A percentile compares a stretch with the other conserved stretches of the same genome.
phyloP scores from a whole-genome alignment of 2,329 filamentous ascomycete genomes.

The Orbilia quercus region DNA sequence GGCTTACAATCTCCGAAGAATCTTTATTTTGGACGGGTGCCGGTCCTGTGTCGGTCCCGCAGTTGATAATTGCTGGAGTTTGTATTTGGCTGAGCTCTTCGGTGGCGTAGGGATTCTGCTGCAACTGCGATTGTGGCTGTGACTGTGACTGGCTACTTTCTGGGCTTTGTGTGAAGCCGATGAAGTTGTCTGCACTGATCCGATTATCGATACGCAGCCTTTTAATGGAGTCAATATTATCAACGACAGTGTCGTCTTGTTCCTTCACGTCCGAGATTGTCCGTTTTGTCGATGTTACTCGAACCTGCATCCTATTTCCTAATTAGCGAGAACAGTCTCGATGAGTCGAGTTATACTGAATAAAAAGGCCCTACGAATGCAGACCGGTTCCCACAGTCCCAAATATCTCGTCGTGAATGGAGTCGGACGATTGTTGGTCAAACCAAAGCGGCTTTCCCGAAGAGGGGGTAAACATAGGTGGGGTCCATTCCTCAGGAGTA shows the following conservation, averaged over 20 bases:
- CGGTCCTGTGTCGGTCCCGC: too few relatives aligned
- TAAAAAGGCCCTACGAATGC: slow-evolving; percentile 58
- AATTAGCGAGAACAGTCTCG: not conserved
- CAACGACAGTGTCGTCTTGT: not conserved
- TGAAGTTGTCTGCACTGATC: slow-evolving; percentile 12
- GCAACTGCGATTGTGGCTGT: not conserved
- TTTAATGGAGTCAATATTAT: not conserved
- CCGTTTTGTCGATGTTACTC: slow-evolving; percentile 33
- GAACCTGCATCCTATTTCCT: slow-evolving; percentile 28
- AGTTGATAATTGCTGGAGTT: too few relatives aligned
- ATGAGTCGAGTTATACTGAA: too few relatives aligned
- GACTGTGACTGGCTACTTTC: not conserved
- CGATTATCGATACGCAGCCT: not conserved
- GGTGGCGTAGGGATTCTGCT: not conserved
- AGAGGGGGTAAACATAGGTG: slow-evolving; percentile 59
- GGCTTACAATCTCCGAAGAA: too few relatives aligned
- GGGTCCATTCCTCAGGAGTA: slow-evolving; percentile 59
- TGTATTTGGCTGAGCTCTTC: too few relatives aligned
- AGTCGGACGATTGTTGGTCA: slow-evolving; percentile 31
- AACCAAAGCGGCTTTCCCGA: slow-evolving; percentile 52
- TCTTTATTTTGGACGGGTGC: too few relatives aligned
- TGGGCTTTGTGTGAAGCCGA: slow-evolving; percentile 9
- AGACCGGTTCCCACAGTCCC: slow-evolving; percentile 58
- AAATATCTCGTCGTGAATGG: slow-evolving; percentile 56
- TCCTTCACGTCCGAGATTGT: not conserved